phyloP scores from a whole-genome alignment of 2,329 filamentous ascomycete genomes.

The Periconia digitata region DNA sequence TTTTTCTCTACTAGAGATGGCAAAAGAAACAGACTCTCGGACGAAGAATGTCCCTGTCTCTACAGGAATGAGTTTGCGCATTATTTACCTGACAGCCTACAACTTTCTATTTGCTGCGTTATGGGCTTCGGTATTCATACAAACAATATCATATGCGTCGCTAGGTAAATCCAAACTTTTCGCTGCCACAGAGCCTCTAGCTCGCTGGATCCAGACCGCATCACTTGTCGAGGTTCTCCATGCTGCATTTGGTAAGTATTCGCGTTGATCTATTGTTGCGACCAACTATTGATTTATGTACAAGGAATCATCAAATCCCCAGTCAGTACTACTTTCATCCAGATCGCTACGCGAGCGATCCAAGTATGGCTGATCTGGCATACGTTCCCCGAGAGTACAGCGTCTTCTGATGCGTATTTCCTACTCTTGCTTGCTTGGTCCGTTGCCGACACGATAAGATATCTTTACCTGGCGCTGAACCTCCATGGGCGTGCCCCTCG shows the following conservation, averaged over 20 bases:
- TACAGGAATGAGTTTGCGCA: constrained; percentile 1
- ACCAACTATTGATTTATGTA: neutral
- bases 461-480: constrained; percentile 24
- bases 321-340: constrained; percentile 23
- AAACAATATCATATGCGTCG: constrained; percentile 1
- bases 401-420: constrained; percentile 18
- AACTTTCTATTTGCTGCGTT: constrained; percentile 22
- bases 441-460: constrained; percentile 23
- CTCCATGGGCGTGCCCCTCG: constrained; percentile 17
- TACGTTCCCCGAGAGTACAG: constrained; percentile 19
- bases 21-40: too few species aligned
- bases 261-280: neutral
- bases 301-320: constrained; percentile 26
- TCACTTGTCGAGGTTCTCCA: constrained; percentile 25
- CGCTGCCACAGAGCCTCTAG: constrained; percentile 10
- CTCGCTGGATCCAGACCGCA: constrained; percentile 23
- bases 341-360: constrained; percentile 27
- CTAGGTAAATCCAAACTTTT: constrained; percentile 12
- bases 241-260: constrained; percentile 16
- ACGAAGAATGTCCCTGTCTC: too few species aligned
- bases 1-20: neutral
- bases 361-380: constrained; percentile 33
- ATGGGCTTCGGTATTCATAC: constrained; percentile 17
- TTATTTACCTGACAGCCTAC: constrained; percentile 23
- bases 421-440: constrained; percentile 24